These are phyloP conservation scores for Rubia peregrina DNA, from an alignment of 305 asterid genomes.

Conservation along the genomic window DNA sequence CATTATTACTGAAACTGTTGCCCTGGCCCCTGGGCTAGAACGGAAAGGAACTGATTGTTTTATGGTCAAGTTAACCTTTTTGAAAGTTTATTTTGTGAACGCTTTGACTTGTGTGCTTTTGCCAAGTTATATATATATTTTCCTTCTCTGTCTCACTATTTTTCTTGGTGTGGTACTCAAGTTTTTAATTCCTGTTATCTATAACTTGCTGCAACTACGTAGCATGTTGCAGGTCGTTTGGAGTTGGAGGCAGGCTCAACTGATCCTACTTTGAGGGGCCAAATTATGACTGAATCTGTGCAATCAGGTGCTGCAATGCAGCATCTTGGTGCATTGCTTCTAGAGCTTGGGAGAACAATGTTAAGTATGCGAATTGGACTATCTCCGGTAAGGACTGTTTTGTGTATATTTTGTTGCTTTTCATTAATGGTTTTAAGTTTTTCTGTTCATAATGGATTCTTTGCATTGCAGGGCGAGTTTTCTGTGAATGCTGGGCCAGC, in stretches of 20 bases:
- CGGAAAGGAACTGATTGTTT: not conserved
- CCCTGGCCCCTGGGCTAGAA: not conserved
- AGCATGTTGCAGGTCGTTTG: slow-evolving; percentile 63
- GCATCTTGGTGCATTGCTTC: slow-evolving; percentile 72
- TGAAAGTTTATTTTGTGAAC: not conserved
- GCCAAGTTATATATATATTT: not conserved
- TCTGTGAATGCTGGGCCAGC: slow-evolving; percentile 90
- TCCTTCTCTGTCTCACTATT: not conserved
- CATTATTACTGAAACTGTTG: slow-evolving; percentile 1
- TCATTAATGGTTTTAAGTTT: not conserved
- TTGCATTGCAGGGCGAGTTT: slow-evolving; percentile 63
- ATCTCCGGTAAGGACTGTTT: slow-evolving; percentile 51
- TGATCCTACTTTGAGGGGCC: slow-evolving; percentile 56
- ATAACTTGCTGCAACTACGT: slow-evolving; percentile 43
- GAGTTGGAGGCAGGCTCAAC: slow-evolving; percentile 54
- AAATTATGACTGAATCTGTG: slow-evolving; percentile 53
- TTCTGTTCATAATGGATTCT: slow-evolving; percentile 13
- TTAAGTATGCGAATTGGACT: slow-evolving; percentile 83
- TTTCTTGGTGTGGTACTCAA: slow-evolving; percentile 1
- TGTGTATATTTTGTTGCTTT: slow-evolving; percentile 3
- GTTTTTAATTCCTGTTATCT: slow-evolving; percentile 27
- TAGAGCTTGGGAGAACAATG: slow-evolving; percentile 84
- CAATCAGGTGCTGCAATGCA: slow-evolving; percentile 77
- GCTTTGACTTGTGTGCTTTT: not conserved
- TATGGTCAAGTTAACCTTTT: not conserved